Evolutionary conservation across 2,329 filamentous ascomycete species (phyloP).

Genomic region (Clonostachys sp.): DNA sequence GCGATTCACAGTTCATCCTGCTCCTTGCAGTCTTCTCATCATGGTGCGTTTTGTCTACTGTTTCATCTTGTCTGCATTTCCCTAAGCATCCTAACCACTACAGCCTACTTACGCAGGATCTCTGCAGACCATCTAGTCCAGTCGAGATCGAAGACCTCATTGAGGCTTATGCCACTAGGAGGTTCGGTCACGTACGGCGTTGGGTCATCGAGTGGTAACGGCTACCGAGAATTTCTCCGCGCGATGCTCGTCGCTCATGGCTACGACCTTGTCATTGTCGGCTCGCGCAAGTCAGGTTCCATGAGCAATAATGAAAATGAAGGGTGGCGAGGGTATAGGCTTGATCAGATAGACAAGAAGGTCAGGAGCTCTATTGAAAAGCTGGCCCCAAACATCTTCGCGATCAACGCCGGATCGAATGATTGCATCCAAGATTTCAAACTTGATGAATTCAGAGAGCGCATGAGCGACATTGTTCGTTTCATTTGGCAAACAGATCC

Average conservation of each 20-base stretch:
- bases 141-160: neutral
- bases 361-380: constrained; percentile 15
- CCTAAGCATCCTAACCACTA: too few relatives aligned
- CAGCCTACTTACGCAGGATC: neutral
- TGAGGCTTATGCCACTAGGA: constrained; percentile 27
- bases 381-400: constrained; percentile 26
- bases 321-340: constrained; percentile 25
- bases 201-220: constrained; percentile 22
- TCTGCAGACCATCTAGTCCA: neutral
- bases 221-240: constrained; percentile 26
- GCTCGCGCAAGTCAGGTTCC: constrained; percentile 22
- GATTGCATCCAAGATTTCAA: constrained; percentile 25
- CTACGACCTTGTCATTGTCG: constrained; percentile 28
- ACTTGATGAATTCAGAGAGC: constrained; percentile 15
- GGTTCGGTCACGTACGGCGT: constrained; percentile 29
- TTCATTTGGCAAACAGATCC: constrained; percentile 19
- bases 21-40: too few relatives aligned
- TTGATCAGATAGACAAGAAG: constrained; percentile 23
- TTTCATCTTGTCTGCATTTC: too few relatives aligned
- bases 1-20: too few relatives aligned
- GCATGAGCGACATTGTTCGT: constrained; percentile 19
- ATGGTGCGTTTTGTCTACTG: too few relatives aligned
- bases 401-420: constrained; percentile 32
- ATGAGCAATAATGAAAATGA: constrained; percentile 29
- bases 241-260: constrained; percentile 20